Percentiles rank a stretch among this genome's conserved stretches.
Evolutionary conservation across 2,329 filamentous ascomycete species (phyloP).

Genomic region (Alternaria metachromatica): DNA sequence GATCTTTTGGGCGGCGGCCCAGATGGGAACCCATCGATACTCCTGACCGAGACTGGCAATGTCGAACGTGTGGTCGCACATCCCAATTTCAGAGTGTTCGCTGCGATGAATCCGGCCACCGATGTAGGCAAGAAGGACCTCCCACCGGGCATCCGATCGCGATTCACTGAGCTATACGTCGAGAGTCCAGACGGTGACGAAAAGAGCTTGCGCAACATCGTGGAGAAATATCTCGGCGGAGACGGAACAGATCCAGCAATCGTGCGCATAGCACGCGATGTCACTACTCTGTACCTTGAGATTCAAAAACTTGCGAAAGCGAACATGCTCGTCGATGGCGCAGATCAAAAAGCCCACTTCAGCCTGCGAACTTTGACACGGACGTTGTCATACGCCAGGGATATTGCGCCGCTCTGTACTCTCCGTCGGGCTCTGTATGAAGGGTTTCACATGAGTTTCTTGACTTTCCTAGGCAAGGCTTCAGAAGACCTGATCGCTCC

Average conservation of each 20-base stretch:
- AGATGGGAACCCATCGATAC: slow-evolving; percentile 76
- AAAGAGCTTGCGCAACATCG: slow-evolving; percentile 85
- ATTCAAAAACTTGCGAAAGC: slow-evolving; percentile 82
- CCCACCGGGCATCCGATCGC: slow-evolving; percentile 83
- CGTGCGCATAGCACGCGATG: slow-evolving; percentile 74
- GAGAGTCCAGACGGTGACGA: slow-evolving; percentile 85
- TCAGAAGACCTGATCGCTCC: slow-evolving; percentile 82
- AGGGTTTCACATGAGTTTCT: slow-evolving; percentile 97
- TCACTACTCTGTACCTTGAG: slow-evolving; percentile 85
- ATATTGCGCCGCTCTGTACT: slow-evolving; percentile 83
- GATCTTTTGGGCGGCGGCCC: slow-evolving; percentile 80
- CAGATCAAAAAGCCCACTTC: slow-evolving; percentile 95
- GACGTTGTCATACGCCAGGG: slow-evolving; percentile 84
- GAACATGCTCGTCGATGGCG: slow-evolving; percentile 89
- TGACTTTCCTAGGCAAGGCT: slow-evolving; percentile 82
- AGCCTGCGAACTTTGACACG: slow-evolving; percentile 93
- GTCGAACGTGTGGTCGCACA: slow-evolving; percentile 90
- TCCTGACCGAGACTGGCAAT: slow-evolving; percentile 92
- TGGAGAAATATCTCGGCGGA: slow-evolving; percentile 83
- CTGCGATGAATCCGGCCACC: slow-evolving; percentile 98
- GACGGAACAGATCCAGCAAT: slow-evolving; percentile 70
- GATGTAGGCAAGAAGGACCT: slow-evolving; percentile 96
- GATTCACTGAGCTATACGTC: slow-evolving; percentile 96
- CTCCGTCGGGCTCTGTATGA: slow-evolving; percentile 87
- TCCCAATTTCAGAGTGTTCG: slow-evolving; percentile 93